Conservation (phyloP, 1,284 basidiomycete genomes). For the Austroboletus niveus region DNA sequence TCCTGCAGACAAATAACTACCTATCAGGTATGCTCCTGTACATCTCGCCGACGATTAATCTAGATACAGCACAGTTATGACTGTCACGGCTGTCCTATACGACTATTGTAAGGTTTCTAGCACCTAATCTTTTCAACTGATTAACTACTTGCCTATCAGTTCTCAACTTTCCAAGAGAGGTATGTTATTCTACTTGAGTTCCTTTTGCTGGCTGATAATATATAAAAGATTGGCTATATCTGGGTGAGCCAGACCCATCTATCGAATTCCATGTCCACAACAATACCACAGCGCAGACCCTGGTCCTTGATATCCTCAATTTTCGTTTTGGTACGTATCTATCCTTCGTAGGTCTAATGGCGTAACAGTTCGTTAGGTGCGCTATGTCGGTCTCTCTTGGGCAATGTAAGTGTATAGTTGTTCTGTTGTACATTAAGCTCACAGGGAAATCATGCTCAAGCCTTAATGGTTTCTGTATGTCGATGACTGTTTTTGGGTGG, state of each 20-base stretch:
- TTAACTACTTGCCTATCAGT: not conserved
- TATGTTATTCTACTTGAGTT: not conserved
- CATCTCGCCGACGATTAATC: no score
- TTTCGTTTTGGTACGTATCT: not conserved
- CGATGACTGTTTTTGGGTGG: not conserved
- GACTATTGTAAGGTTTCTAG: no score
- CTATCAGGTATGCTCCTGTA: no score
- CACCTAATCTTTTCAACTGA: no score
- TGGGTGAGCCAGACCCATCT: not conserved
- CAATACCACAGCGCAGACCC: not conserved
- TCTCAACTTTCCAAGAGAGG: not conserved
- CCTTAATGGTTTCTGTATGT: not conserved
- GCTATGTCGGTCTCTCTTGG: not conserved
- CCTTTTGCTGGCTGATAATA: not conserved
- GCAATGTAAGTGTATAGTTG: not conserved
- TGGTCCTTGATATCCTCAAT: not conserved
- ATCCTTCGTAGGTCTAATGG: not conserved
- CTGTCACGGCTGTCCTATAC: no score
- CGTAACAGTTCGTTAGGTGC: not conserved
- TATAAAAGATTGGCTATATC: not conserved
- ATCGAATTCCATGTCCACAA: no score
- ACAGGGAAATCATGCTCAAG: not conserved
- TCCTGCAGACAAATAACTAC: no score
- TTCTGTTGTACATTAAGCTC: not conserved
- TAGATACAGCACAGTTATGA: no score